Evolutionary conservation across 2,329 filamentous ascomycete species (phyloP).

Genomic region (Botrytis medusae): DNA sequence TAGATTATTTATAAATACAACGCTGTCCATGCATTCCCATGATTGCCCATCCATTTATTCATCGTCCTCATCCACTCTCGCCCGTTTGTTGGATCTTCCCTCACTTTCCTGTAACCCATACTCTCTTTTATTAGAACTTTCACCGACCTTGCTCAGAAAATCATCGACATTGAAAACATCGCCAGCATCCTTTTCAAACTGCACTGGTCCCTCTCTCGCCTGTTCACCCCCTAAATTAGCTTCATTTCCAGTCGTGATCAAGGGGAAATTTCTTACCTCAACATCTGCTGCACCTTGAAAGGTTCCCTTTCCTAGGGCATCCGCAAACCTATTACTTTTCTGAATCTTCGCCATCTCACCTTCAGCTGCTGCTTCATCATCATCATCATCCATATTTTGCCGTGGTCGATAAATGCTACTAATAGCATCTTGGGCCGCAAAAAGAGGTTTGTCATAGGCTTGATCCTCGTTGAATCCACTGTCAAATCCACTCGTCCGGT

Average conservation of each 20-base stretch:
- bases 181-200: slow-evolving; percentile 84
- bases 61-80: slow-evolving; percentile 73
- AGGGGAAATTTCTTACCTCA: slow-evolving; percentile 57
- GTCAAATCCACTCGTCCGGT: slow-evolving; percentile 88
- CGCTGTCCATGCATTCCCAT: background rate
- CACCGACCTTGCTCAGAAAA: slow-evolving; percentile 77
- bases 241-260: background rate
- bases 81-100: slow-evolving; percentile 63
- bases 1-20: slow-evolving; percentile 1
- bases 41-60: slow-evolving; percentile 26
- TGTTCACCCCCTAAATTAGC: slow-evolving; percentile 39
- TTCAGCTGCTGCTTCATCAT: slow-evolving; percentile 76
- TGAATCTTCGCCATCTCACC: slow-evolving; percentile 85
- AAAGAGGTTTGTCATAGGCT: slow-evolving; percentile 93
- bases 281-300: slow-evolving; percentile 85
- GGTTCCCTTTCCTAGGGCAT: slow-evolving; percentile 83
- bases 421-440: slow-evolving; percentile 92
- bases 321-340: slow-evolving; percentile 75
- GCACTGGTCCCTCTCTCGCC: slow-evolving; percentile 85
- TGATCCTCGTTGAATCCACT: slow-evolving; percentile 97
- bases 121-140: slow-evolving; percentile 66
- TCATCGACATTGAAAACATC: slow-evolving; percentile 95
- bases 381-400: slow-evolving; percentile 71
- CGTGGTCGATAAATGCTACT: slow-evolving; percentile 89
- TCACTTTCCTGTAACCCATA: slow-evolving; percentile 73